Base-by-base conservation (phyloP, 352 stramenopile genomes). In the Phytophthora sp. region DNA sequence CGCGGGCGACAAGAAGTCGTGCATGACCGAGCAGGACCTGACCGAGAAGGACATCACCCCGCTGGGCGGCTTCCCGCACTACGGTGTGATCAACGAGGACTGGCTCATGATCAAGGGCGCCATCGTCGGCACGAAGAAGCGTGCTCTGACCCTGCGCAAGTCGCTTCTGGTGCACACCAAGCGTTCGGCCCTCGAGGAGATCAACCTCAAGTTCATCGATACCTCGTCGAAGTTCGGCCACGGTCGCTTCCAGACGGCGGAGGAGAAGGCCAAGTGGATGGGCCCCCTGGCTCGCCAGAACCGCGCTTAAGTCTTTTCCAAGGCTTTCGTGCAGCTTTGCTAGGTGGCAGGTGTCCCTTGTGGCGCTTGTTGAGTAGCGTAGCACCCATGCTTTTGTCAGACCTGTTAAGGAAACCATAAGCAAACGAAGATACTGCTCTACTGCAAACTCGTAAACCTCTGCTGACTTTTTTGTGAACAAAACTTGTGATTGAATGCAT, bases 31-130 rank as follows among this genome's bases (percentile, higher is more conserved):
- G 69, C 90, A 97, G 62, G 98, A 99, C 84, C 87, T 99, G 73
- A 99, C 98, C 35, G 97, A 99, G 85, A 99, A 99, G 95, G 85
- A 82, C 72, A 99, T 99, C 85, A 99, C 96, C 50, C 98, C 98
- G 53, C 94, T 99, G 63, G 98, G 98, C 82, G 98, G 98, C 75
- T 99, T 99, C 87, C 97, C 98, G 41, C 98, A 99, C 85, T 99
- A 99, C 87, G 98, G 98, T 94, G 74, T 96, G 30, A 77, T 99
- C 68, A 99, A 98, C 74, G 97, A 99, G 81, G 98, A 99, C 89
- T 99, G 97, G 97, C 62, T 99, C 68, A 99, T 99, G 97, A 84
- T 99, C 75, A 99, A 99, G 95, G 98, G 98, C 69, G 92, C 82
- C 57, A 91, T 99, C 65, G 91, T 98, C 50, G 98, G 98, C 74